These are phyloP conservation scores for Pseudocohnilembus persalinus DNA, from an alignment of 169 alveolate species.

Conservation along the genomic window DNA sequence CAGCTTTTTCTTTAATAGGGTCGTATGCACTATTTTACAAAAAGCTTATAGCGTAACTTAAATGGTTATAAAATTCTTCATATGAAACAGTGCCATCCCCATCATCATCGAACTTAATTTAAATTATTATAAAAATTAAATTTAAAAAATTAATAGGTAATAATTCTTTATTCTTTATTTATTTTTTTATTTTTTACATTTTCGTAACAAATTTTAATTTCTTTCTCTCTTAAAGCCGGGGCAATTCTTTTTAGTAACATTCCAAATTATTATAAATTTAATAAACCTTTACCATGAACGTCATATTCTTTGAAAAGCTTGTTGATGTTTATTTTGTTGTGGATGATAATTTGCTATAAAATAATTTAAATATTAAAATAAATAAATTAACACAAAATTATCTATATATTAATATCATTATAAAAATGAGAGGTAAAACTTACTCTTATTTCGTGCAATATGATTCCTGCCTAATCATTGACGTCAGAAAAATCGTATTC, in stretches of 20 bases:
- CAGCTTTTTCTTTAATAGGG: background rate
- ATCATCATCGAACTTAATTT: background rate
- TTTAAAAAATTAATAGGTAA: too few relatives aligned
- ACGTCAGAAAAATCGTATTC: slow-evolving; percentile 23
- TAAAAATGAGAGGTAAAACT: too few relatives aligned
- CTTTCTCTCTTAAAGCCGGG: background rate
- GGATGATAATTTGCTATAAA: too few relatives aligned
- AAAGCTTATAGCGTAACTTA: background rate
- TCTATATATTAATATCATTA: too few relatives aligned
- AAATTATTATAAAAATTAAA: too few relatives aligned
- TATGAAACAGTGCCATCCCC: background rate
- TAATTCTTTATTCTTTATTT: too few relatives aligned
- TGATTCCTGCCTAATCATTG: slow-evolving; percentile 23
- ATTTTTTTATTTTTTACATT: background rate
- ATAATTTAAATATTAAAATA: too few relatives aligned
- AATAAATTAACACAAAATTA: too few relatives aligned
- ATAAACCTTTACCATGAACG: too few relatives aligned
- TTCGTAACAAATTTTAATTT: background rate
- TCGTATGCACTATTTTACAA: background rate
- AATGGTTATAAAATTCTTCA: background rate
- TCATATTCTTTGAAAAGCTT: too few relatives aligned
- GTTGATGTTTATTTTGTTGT: too few relatives aligned
- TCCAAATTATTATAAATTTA: too few relatives aligned
- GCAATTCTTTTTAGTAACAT: background rate
- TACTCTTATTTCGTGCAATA: slow-evolving; percentile 32